Percentiles rank a stretch among this genome's conserved stretches.
Conservation (phyloP, 345 rosid species). For the Sonneratia caseolaris region DNA sequence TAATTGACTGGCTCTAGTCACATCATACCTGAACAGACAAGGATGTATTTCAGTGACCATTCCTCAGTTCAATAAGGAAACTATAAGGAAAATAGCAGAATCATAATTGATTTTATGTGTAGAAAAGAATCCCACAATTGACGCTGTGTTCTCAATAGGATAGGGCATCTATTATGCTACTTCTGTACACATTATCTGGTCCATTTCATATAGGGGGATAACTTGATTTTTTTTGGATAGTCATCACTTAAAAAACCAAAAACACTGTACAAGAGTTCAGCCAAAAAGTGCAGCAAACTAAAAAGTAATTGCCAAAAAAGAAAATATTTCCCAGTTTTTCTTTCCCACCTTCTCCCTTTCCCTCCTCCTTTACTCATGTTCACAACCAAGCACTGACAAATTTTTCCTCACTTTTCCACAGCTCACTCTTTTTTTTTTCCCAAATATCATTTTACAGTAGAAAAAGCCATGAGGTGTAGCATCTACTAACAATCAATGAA, state of each 20-base stretch:
- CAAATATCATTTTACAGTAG: neutral
- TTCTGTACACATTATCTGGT: neutral
- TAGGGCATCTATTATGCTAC: neutral
- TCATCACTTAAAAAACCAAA: neutral
- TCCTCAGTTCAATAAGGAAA: too few relatives aligned
- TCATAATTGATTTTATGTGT: too few relatives aligned
- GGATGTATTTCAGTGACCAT: too few relatives aligned
- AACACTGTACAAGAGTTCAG: neutral
- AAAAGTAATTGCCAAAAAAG: too few relatives aligned
- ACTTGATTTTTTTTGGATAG: neutral
- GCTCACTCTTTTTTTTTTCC: neutral
- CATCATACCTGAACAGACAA: too few relatives aligned
- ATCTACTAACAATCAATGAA: neutral
- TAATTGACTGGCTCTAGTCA: neutral
- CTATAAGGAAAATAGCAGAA: too few relatives aligned
- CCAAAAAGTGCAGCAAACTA: neutral
- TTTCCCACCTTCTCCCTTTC: neutral
- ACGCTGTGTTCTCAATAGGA: too few relatives aligned
- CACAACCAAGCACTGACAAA: neutral
- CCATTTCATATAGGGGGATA: neutral
- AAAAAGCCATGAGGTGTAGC: neutral
- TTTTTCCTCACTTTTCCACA: neutral
- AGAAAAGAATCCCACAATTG: too few relatives aligned
- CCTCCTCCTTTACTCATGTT: neutral
- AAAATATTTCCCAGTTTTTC: neutral